A percentile compares a stretch with the other conserved stretches of the same genome.
Evolutionary conservation across 257 asterid genomes (phyloP).

Genomic region (Plectranthus barbatus): DNA sequence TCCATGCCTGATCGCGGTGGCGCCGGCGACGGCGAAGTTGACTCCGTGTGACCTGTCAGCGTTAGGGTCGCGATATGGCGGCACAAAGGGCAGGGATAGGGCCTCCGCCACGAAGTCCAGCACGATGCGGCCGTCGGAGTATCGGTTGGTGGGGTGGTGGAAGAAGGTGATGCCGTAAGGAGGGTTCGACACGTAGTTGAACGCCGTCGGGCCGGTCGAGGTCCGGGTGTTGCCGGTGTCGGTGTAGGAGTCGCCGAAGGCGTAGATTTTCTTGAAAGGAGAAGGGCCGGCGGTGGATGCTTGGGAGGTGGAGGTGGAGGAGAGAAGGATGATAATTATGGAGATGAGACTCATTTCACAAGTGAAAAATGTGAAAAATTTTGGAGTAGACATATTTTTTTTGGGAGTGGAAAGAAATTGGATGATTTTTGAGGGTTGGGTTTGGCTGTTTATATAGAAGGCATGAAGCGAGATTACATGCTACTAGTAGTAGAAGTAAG

Average conservation of each 20-base stretch:
- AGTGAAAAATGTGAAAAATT: not conserved
- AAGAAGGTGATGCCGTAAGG: slow-evolving; percentile 71
- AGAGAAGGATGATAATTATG: slow-evolving; percentile 3
- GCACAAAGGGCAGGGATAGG: slow-evolving; percentile 42
- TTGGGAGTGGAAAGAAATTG: not conserved
- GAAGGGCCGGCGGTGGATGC: slow-evolving; percentile 17
- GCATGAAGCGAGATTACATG: too few relatives aligned
- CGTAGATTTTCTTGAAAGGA: slow-evolving; percentile 51
- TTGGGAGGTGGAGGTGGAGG: too few relatives aligned
- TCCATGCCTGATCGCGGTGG: slow-evolving; percentile 62
- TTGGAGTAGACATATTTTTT: not conserved
- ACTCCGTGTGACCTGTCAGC: slow-evolving; percentile 39
- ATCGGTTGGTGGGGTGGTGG: slow-evolving; percentile 76
- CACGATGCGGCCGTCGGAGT: slow-evolving; percentile 75
- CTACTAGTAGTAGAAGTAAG: too few relatives aligned
- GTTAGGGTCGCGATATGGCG: slow-evolving; percentile 39
- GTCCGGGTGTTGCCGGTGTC: slow-evolving; percentile 80
- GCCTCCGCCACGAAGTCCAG: slow-evolving; percentile 58
- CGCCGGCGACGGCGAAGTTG: slow-evolving; percentile 72
- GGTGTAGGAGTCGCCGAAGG: slow-evolving; percentile 82
- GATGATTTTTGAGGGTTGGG: not conserved
- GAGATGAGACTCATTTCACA: slow-evolving; percentile 15
- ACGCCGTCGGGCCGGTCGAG: slow-evolving; percentile 50
- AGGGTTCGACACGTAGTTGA: slow-evolving; percentile 48
- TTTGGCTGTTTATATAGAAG: slow-evolving; percentile 3